Evolutionary conservation across 176 grass and related monocot species (phyloP), one percentile per base, ranked within the genome.

Genomic region (Raddia distichophylla): DNA sequence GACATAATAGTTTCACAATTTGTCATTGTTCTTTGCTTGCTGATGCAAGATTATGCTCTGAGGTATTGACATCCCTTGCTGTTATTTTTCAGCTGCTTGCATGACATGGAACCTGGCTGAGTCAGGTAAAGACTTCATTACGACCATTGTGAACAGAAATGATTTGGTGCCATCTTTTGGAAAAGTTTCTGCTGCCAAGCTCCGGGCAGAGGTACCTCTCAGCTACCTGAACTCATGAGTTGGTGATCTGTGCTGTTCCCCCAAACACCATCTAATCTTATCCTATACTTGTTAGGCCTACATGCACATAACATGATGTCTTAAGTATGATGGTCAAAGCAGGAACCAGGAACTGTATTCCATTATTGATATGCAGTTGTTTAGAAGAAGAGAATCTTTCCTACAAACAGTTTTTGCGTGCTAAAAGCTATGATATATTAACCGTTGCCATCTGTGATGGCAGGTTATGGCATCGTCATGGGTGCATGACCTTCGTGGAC

Each of bases 21-120:
- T 27, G 27, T 79, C 12, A 42, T 35, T 78, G 34, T 64, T 83
- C 8, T 2, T 79, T 34, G 64, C 13, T 83, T 76, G 61, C 48
- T 67, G 7, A 62, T 67, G 60, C 7, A 84, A 89, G 47, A 37
- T 47, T 72, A 44, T 57, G 56, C 59, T 86, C 19, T 71, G 80
- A 85, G 55, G 48, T 67, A 78, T 69, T 84, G 66, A 88, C 60
- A 78, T 75, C 44, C 85, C 50, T 3, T 76, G 11, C 54, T 76
- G 12, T 64, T 65, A 57, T 7, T 64, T 1, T 85, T 64, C 82
- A 97, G 93, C 90, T 91, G 93, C 93, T 64, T 97, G 93, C 80
- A 91, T 97, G 93, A 97, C 93, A 45, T 97, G 90, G 93, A 88
- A 97, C 15, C 85, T 97, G 93, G 93, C 91, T 12, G 91, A 93